Percentiles rank a stretch among this genome's conserved stretches.
phyloP scores from a whole-genome alignment of 495 filamentous ascomycete species.

The Hyaloscypha finlandica region DNA sequence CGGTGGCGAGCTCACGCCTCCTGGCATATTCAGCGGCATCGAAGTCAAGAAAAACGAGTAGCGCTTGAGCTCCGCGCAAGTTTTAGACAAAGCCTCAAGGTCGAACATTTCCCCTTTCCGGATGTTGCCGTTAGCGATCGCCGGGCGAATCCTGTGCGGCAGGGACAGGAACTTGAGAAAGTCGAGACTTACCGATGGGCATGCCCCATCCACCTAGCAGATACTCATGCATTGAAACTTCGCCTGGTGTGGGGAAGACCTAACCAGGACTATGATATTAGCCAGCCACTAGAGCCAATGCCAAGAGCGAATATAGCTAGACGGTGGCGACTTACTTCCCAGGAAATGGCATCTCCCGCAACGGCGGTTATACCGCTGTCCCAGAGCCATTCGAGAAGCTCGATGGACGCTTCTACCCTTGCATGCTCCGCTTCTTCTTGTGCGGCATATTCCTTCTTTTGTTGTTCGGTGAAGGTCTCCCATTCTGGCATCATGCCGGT shows the following conservation, averaged over 20 bases:
- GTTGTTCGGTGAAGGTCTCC: slow-evolving; percentile 40
- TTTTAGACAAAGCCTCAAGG: slow-evolving; percentile 45
- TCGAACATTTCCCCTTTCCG: slow-evolving; percentile 56
- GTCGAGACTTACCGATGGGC: slow-evolving; percentile 41
- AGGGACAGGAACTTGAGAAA: neutral
- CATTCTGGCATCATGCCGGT: slow-evolving; percentile 62
- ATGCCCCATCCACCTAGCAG: slow-evolving; percentile 55
- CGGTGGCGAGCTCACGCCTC: slow-evolving; percentile 24
- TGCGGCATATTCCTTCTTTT: slow-evolving; percentile 38
- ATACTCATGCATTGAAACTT: slow-evolving; percentile 40
- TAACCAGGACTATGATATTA: neutral
- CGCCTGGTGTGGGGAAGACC: slow-evolving; percentile 18
- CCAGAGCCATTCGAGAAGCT: slow-evolving; percentile 61
- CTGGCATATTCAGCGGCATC: slow-evolving; percentile 23
- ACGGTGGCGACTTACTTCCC: slow-evolving; percentile 38
- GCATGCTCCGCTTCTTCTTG: slow-evolving; percentile 51
- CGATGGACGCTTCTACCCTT: slow-evolving; percentile 58
- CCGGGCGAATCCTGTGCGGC: neutral
- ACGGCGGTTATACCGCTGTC: slow-evolving; percentile 59
- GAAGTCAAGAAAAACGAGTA: slow-evolving; percentile 30
- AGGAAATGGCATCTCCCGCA: slow-evolving; percentile 49
- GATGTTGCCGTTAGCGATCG: neutral
- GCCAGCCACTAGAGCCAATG: neutral
- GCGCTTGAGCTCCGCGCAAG: slow-evolving; percentile 18
- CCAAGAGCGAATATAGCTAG: slow-evolving; percentile 3